These are phyloP conservation scores for Tritrichomonas musculus DNA, from an alignment of 208 protist genomes.

Conservation along the genomic window DNA sequence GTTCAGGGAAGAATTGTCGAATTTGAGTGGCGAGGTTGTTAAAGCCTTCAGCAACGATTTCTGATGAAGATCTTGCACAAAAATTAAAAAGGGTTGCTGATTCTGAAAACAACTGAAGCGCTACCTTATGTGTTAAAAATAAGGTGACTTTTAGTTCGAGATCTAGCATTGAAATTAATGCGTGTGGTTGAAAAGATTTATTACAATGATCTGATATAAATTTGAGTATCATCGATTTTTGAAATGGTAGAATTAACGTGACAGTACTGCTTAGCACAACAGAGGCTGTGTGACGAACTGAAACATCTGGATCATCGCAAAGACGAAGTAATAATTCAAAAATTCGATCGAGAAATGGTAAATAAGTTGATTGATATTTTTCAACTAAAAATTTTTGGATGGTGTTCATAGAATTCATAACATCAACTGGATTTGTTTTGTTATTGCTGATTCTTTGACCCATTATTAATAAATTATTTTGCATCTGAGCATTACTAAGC, in stretches of 20 bases:
- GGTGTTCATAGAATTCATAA: neutral
- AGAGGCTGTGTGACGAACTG: neutral
- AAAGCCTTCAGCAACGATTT: neutral
- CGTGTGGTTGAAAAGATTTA: neutral
- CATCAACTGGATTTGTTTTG: neutral
- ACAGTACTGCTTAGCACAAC: neutral
- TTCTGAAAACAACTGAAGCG: neutral
- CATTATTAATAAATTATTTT: neutral
- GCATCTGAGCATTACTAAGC: neutral
- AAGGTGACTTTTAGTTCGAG: neutral
- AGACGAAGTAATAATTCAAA: neutral
- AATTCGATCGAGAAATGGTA: neutral
- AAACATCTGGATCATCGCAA: neutral
- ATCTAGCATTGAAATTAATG: neutral
- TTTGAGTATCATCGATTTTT: neutral
- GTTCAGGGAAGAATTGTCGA: neutral
- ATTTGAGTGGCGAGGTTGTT: neutral
- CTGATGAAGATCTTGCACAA: neutral
- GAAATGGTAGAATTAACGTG: neutral
- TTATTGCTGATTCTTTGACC: neutral
- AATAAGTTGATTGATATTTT: neutral
- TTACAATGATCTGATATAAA: neutral
- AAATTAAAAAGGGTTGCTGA: neutral
- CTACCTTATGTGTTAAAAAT: neutral
- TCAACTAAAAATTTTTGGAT: neutral